Evolutionary conservation across 495 filamentous ascomycete genomes (phyloP).

Genomic region (Penicillium pulvis): DNA sequence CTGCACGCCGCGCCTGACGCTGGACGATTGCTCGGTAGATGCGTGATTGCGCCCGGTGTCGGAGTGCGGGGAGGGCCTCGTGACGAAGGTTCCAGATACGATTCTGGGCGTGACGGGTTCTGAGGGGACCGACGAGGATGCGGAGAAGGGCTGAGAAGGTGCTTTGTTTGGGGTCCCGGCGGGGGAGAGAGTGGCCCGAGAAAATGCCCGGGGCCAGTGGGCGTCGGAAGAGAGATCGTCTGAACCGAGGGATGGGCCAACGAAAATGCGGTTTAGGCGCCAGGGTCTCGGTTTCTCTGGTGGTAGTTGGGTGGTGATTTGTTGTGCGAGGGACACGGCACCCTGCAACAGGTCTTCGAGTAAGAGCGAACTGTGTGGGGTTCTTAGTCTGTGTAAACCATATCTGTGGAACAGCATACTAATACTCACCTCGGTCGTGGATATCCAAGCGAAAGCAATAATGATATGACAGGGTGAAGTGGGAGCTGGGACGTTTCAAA

Average conservation of each 20-base stretch:
- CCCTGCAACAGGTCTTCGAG: constrained; percentile 1
- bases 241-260: constrained; percentile 28
- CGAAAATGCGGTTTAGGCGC: constrained; percentile 43
- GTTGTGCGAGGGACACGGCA: constrained; percentile 3
- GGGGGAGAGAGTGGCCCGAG: constrained; percentile 18
- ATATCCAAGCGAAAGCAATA: neutral
- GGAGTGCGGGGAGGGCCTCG: constrained; percentile 71
- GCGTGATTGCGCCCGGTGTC: constrained; percentile 67
- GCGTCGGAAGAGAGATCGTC: constrained; percentile 22
- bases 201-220: constrained; percentile 23
- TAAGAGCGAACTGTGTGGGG: constrained; percentile 6
- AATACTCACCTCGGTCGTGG: neutral
- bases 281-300: constrained; percentile 30
- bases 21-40: constrained; percentile 73
- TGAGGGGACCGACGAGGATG: constrained; percentile 58
- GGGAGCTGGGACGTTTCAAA: neutral
- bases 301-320: constrained; percentile 3
- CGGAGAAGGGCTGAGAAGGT: constrained; percentile 34
- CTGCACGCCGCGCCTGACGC: constrained; percentile 56
- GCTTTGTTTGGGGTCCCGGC: constrained; percentile 21
- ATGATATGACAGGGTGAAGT: neutral
- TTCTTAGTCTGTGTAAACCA: neutral
- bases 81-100: constrained; percentile 67
- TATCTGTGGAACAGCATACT: neutral
- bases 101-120: constrained; percentile 60